A percentile compares a stretch with the other conserved stretches of the same genome.
phyloP scores from a whole-genome alignment of 2,329 filamentous ascomycete species.

The Lasiodiplodia gonubiensis region DNA sequence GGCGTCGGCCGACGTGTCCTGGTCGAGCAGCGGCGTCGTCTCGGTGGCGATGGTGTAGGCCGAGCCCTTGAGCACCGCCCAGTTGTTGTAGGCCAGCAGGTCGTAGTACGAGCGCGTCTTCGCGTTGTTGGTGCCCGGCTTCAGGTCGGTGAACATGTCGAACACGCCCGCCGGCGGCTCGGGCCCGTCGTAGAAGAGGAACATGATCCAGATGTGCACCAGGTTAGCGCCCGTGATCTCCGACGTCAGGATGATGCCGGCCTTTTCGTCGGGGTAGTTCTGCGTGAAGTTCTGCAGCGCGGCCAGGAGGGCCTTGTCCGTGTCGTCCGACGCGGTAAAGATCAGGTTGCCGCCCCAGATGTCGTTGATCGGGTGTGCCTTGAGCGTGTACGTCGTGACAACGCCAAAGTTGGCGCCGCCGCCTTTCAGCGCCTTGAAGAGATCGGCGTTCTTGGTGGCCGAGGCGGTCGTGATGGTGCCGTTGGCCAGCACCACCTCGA shows the following conservation, averaged over 20 bases:
- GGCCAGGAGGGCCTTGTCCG: slow-evolving; percentile 49
- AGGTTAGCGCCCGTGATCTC: slow-evolving; percentile 53
- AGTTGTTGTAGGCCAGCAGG: slow-evolving; percentile 55
- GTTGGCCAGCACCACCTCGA: slow-evolving; percentile 56
- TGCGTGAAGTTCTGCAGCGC: slow-evolving; percentile 63
- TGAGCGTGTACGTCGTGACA: slow-evolving; percentile 45
- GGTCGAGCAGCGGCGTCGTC: slow-evolving; percentile 37
- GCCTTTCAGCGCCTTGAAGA: slow-evolving; percentile 51
- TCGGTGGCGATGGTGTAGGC: slow-evolving; percentile 45
- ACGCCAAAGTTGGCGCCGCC: slow-evolving; percentile 54
- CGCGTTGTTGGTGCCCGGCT: slow-evolving; percentile 51
- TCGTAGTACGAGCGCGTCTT: slow-evolving; percentile 57
- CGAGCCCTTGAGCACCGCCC: slow-evolving; percentile 41
- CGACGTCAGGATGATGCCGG: slow-evolving; percentile 64
- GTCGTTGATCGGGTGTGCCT: slow-evolving; percentile 35
- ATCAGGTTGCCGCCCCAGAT: slow-evolving; percentile 58
- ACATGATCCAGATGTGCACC: slow-evolving; percentile 64
- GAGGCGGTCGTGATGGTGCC: slow-evolving; percentile 52
- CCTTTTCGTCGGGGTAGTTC: slow-evolving; percentile 64
- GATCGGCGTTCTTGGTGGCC: slow-evolving; percentile 45
- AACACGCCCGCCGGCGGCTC: slow-evolving; percentile 62
- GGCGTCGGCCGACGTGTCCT: slow-evolving; percentile 23
- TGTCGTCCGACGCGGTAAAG: slow-evolving; percentile 44
- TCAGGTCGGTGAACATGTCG: slow-evolving; percentile 59
- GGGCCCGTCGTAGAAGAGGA: slow-evolving; percentile 67